A percentile compares a stretch with the other conserved stretches of the same genome.
Evolutionary conservation across 2,329 filamentous ascomycete species (phyloP).

Genomic region (Colletotrichum sp.): DNA sequence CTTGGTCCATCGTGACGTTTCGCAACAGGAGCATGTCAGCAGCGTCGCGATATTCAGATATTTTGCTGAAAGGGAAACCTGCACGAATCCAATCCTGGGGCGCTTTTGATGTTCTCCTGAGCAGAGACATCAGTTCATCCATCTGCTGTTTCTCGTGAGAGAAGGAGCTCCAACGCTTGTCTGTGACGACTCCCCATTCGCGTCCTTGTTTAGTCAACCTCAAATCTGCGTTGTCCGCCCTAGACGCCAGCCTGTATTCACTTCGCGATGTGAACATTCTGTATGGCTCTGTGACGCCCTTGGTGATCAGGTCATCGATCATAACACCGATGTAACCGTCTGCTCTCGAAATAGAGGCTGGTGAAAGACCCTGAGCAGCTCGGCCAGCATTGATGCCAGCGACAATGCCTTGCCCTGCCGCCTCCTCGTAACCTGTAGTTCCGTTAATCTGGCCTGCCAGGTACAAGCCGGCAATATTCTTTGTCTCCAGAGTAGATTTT

Average conservation of each 20-base stretch:
- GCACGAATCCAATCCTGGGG: slow-evolving; percentile 70
- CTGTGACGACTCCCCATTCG: slow-evolving; percentile 77
- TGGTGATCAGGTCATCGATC: slow-evolving; percentile 97
- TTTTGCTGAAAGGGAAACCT: slow-evolving; percentile 69
- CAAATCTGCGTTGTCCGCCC: slow-evolving; percentile 92
- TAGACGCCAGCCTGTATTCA: slow-evolving; percentile 91
- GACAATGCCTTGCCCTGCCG: slow-evolving; percentile 89
- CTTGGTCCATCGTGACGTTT: slow-evolving; percentile 60
- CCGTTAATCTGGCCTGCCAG: slow-evolving; percentile 98
- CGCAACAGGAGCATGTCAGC: slow-evolving; percentile 80
- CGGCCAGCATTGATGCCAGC: slow-evolving; percentile 94
- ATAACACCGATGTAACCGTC: slow-evolving; percentile 98
- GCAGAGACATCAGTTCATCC: slow-evolving; percentile 63
- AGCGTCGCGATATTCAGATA: slow-evolving; percentile 64
- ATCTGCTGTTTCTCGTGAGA: slow-evolving; percentile 71
- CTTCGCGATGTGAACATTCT: slow-evolving; percentile 97
- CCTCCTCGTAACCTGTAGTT: slow-evolving; percentile 97
- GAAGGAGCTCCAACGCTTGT: slow-evolving; percentile 78
- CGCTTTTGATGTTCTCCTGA: slow-evolving; percentile 64
- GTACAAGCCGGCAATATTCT: slow-evolving; percentile 86
- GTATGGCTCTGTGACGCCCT: slow-evolving; percentile 96
- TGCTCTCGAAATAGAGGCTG: slow-evolving; percentile 75
- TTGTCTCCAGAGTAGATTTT: slow-evolving; percentile 90
- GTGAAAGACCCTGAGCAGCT: slow-evolving; percentile 68
- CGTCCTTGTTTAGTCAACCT: slow-evolving; percentile 83